Conservation (phyloP, 768 basidiomycete species). For the Russula sp. region DNA sequence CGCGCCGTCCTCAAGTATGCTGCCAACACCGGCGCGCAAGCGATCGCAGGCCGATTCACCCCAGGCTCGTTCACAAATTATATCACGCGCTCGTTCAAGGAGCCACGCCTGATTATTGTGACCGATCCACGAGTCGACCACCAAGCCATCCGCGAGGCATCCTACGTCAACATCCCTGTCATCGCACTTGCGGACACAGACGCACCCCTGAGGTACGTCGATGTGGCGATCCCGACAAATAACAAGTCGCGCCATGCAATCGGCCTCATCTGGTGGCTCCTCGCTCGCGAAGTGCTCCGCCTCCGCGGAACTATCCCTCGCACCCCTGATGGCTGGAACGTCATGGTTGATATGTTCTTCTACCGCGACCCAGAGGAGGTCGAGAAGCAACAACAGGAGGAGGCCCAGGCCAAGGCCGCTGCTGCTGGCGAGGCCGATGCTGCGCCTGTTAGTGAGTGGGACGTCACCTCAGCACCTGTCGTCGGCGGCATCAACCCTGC, state of each 20-base stretch:
- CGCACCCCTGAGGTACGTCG: conserved; percentile 94
- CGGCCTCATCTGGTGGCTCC: conserved; percentile 96
- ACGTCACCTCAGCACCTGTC: conserved; percentile 57
- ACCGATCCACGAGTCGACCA: conserved; percentile 99
- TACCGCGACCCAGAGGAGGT: conserved; percentile 99
- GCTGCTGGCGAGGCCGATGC: conserved; percentile 52
- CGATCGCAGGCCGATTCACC: conserved; percentile 98
- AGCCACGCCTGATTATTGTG: conserved; percentile 96
- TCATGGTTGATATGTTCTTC: conserved; percentile 99
- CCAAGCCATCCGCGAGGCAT: conserved; percentile 99
- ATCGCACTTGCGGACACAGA: conserved; percentile 99
- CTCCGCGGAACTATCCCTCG: conserved; percentile 91
- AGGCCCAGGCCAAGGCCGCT: conserved; percentile 74
- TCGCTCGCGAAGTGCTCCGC: conserved; percentile 95
- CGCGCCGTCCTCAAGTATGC: conserved; percentile 99
- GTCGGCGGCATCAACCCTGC: conserved; percentile 73
- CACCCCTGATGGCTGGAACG: conserved; percentile 88
- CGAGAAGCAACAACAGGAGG: conserved; percentile 95
- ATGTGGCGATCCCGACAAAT: conserved; percentile 97
- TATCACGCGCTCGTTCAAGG: conserved; percentile 99
- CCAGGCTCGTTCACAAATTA: conserved; percentile 99
- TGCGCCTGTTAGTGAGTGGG: conserved; percentile 60
- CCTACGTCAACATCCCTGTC: conserved; percentile 99
- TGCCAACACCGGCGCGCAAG: conserved; percentile 95
- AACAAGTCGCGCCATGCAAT: conserved; percentile 98